Conservation (phyloP, 2,329 filamentous ascomycete genomes). For the Fusarium sp. region DNA sequence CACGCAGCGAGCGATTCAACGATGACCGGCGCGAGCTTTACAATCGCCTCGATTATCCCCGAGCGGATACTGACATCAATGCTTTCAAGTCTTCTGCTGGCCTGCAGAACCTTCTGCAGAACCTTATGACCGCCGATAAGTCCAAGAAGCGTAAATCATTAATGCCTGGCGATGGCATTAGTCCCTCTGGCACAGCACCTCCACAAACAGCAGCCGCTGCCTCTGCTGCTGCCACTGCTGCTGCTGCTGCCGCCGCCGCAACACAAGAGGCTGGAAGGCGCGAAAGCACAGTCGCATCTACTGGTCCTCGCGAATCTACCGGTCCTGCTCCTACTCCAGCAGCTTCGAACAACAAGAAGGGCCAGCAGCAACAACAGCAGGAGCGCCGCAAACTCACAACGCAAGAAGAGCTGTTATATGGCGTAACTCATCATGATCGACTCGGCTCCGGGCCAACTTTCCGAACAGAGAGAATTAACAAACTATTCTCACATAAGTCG, state of each 20-base stretch:
- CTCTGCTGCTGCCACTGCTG: constrained; percentile 28
- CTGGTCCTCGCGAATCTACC: constrained; percentile 53
- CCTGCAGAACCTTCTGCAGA: constrained; percentile 83
- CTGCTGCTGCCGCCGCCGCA: constrained; percentile 49
- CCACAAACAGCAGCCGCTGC: constrained; percentile 45
- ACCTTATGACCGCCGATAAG: constrained; percentile 85
- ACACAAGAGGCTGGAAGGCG: constrained; percentile 59
- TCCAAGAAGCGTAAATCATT: constrained; percentile 87
- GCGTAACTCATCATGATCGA: constrained; percentile 87
- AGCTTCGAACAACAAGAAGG: constrained; percentile 64
- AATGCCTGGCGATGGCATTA: constrained; percentile 69
- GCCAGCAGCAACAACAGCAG: constrained; percentile 49
- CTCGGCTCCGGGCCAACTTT: constrained; percentile 89
- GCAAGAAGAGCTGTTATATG: constrained; percentile 83
- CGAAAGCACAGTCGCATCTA: constrained; percentile 66
- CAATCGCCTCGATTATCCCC: constrained; percentile 85
- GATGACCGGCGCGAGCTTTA: constrained; percentile 90
- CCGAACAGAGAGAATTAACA: constrained; percentile 84
- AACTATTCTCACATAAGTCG: constrained; percentile 81
- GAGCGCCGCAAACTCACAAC: constrained; percentile 78
- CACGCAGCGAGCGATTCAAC: constrained; percentile 86
- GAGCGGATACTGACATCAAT: constrained; percentile 75
- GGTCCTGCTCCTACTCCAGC: constrained; percentile 52
- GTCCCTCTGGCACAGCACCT: constrained; percentile 57
- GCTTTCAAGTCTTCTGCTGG: constrained; percentile 86